Evolutionary conservation across 2,329 filamentous ascomycete genomes (phyloP).

Genomic region (Fusarium cicatricum): DNA sequence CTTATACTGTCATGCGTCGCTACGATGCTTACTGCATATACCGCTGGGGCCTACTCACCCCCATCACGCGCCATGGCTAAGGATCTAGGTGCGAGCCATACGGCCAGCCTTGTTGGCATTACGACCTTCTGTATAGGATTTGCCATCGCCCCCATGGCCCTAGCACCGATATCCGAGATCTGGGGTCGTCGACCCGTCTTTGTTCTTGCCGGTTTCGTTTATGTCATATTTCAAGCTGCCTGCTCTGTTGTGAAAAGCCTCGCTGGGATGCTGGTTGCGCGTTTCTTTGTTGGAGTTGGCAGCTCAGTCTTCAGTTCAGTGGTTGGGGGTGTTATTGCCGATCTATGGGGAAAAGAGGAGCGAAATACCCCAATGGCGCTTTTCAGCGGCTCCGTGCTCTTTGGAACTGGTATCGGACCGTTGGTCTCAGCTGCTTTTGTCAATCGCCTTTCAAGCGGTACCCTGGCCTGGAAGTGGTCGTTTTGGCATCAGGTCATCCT

Average conservation of each 20-base stretch:
- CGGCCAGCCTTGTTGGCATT: conserved; percentile 77
- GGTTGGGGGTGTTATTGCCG: conserved; percentile 90
- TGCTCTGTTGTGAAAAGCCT: conserved; percentile 76
- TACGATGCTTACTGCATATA: conserved; percentile 80
- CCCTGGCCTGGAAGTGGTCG: conserved; percentile 79
- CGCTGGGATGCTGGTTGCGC: conserved; percentile 76
- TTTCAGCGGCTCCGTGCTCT: conserved; percentile 80
- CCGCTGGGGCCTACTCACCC: conserved; percentile 81
- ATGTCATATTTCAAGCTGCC: conserved; percentile 73
- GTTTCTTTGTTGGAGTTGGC: conserved; percentile 81
- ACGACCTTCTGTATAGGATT: conserved; percentile 86
- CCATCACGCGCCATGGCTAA: conserved; percentile 69
- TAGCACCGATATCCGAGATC: conserved; percentile 88
- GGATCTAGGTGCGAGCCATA: conserved; percentile 70
- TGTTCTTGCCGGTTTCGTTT: conserved; percentile 74
- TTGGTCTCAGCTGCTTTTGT: conserved; percentile 75
- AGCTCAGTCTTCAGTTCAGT: conserved; percentile 85
- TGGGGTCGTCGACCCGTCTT: conserved; percentile 89
- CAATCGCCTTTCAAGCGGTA: conserved; percentile 59
- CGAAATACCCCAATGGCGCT: conserved; percentile 91
- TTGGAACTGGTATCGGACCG: conserved; percentile 83
- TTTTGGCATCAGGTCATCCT: conserved; percentile 86
- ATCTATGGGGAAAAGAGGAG: conserved; percentile 80
- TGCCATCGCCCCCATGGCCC: conserved; percentile 82
- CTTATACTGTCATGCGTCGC: conserved; percentile 79